Base-by-base conservation (phyloP, 345 rosid genomes). In the Carallia pectinifolia region DNA sequence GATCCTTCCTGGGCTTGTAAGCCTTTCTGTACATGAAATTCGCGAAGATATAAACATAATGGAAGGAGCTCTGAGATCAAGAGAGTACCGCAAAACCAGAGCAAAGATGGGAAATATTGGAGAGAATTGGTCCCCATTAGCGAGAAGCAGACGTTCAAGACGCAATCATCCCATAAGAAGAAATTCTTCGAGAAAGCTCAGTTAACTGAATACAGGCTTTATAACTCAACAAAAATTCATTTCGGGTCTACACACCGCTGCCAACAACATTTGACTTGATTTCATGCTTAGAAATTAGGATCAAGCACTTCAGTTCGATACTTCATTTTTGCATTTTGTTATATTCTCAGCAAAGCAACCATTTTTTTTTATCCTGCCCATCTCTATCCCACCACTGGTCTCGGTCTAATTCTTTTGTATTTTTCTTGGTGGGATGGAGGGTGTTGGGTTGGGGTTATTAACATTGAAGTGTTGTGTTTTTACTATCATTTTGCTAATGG, bases 31-130 rank as follows among this genome's bases (percentile, higher is more conserved):
- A 54, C 88, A 81, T 2, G 97, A 91, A 81, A 89, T 91, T 27
- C 74, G 69, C 0, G 97, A 91, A 77, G 97, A 91, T 52, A 79
- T 91, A 18, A 89, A 82, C 82, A 80, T 89, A 62, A 71, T 91
- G 55, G 88, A 87, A 66, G 92, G 88, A 27, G 91, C 85, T 69
- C 72, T 91, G 70, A 86, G 95, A 76, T 91, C 97, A 69, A 86
- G 88, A 65, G 97, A 91, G 76, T 91, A 91, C 78, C 82, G 76
- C 75, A 86, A 80, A 70, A 79, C 85, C 66, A 82, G 83, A 71
- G 81, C 80, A 44, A 82, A 82, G 74, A 77, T 74, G 65, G 86
- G 38, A 36, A n/a, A 61, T 68, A 79, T 68, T 74, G 84, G 64
- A 38, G 85, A 78, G 62, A 83, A 71, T 69, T 79, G 88, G 76